These are phyloP conservation scores for Phlyctochytrium bullatum DNA, from an alignment of 192 early-diverging fungal species.

Conservation along the genomic window DNA sequence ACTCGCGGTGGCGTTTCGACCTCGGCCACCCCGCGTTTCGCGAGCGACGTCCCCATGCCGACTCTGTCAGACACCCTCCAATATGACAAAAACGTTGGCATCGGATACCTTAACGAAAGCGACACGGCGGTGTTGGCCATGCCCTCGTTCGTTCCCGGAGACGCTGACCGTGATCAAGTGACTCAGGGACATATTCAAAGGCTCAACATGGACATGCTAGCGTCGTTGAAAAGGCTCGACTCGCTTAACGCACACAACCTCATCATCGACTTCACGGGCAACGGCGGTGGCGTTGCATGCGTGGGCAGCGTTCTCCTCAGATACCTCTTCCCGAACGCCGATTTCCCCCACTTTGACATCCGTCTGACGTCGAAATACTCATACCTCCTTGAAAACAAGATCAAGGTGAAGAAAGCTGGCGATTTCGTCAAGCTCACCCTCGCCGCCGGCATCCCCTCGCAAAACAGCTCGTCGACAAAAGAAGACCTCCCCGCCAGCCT, in stretches of 20 bases:
- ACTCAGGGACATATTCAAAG: too few relatives aligned
- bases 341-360: constrained; percentile 1
- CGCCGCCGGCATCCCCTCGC: not conserved
- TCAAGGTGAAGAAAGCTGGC: not conserved
- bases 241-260: not conserved
- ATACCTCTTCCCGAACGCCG: not conserved
- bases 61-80: not conserved
- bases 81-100: not conserved
- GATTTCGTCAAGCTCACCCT: not conserved
- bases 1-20: not conserved
- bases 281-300: constrained; percentile 10
- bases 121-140: not conserved
- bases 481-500: not conserved
- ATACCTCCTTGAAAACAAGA: not conserved
- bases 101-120: not conserved
- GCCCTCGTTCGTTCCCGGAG: not conserved
- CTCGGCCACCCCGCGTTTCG: not conserved
- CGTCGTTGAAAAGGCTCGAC: not conserved
- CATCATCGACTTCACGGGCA: constrained; percentile 2
- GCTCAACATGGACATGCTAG: too few relatives aligned
- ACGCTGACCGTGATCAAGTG: not conserved
- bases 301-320: not conserved
- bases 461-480: not conserved
- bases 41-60: not conserved
- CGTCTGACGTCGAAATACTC: not conserved